Evolutionary conservation across 208 protist genomes (phyloP).

Genomic region (Endotrypanum monterogeii): DNA sequence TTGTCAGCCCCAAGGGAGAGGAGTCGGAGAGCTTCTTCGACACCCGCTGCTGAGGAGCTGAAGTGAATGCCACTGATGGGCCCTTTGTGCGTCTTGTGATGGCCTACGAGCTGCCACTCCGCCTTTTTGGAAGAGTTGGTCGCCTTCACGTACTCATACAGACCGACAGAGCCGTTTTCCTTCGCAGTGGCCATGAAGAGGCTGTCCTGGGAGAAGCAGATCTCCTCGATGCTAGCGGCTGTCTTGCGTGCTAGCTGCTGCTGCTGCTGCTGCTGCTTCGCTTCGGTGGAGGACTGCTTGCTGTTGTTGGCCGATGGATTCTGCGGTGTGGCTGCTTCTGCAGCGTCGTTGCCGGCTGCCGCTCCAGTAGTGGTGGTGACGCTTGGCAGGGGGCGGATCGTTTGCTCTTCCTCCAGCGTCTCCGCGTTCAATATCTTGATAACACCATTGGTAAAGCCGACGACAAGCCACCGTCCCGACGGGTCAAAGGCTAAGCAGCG

Average conservation of each 20-base stretch:
- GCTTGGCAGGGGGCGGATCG: slow-evolving; percentile 46
- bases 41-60: slow-evolving; percentile 40
- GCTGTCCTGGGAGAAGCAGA: slow-evolving; percentile 86
- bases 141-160: slow-evolving; percentile 78
- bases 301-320: neutral
- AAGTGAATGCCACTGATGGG: slow-evolving; percentile 92
- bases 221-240: slow-evolving; percentile 62
- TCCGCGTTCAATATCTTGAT: slow-evolving; percentile 92
- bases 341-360: neutral
- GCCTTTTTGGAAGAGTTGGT: slow-evolving; percentile 21
- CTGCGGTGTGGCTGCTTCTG: neutral
- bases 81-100: slow-evolving; percentile 90
- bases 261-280: slow-evolving; percentile 12
- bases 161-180: slow-evolving; percentile 78
- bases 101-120: slow-evolving; percentile 93
- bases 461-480: slow-evolving; percentile 72
- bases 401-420: slow-evolving; percentile 80
- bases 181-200: slow-evolving; percentile 83
- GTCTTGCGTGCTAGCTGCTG: slow-evolving; percentile 48
- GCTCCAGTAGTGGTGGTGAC: slow-evolving; percentile 1
- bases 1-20: slow-evolving; percentile 94
- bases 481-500: slow-evolving; percentile 90
- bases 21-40: slow-evolving; percentile 60
- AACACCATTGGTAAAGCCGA: slow-evolving; percentile 93
- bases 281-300: neutral